Evolutionary conservation across 768 basidiomycete genomes (phyloP).

Genomic region (Boletus coccyginus): DNA sequence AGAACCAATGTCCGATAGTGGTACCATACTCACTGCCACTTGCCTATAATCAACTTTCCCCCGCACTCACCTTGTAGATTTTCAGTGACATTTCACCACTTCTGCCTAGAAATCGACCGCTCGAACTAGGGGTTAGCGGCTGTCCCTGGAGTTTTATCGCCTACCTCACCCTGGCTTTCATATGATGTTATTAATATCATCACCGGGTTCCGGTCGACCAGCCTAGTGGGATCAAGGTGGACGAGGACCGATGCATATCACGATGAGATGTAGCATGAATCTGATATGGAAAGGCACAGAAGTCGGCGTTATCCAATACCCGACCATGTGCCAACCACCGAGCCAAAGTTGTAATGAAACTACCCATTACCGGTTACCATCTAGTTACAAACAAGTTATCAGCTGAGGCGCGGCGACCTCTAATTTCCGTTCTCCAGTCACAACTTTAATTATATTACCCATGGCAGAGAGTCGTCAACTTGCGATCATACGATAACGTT

Average conservation of each 20-base stretch:
- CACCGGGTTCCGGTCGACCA: neutral
- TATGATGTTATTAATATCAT: neutral
- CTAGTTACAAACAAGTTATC: too few relatives aligned
- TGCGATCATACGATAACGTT: too few relatives aligned
- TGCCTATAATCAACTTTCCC: neutral
- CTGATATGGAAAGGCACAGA: neutral
- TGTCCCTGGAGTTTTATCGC: neutral
- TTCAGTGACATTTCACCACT: neutral
- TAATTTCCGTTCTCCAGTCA: too few relatives aligned
- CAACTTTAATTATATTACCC: too few relatives aligned
- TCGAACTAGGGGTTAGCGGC: neutral
- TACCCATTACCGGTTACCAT: too few relatives aligned
- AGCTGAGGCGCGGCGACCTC: too few relatives aligned
- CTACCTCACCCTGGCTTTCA: neutral
- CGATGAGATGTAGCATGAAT: neutral
- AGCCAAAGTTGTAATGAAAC: too few relatives aligned
- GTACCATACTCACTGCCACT: neutral
- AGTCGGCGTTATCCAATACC: neutral
- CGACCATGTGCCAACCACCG: neutral
- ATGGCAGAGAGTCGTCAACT: too few relatives aligned
- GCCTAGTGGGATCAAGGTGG: neutral
- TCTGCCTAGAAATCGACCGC: neutral
- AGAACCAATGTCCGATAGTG: neutral
- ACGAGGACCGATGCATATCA: neutral
- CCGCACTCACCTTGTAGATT: too few relatives aligned